Percentiles rank a stretch among this genome's conserved stretches.
phyloP scores from a whole-genome alignment of 441 rosid genomes.

The Corymbia calophylla region DNA sequence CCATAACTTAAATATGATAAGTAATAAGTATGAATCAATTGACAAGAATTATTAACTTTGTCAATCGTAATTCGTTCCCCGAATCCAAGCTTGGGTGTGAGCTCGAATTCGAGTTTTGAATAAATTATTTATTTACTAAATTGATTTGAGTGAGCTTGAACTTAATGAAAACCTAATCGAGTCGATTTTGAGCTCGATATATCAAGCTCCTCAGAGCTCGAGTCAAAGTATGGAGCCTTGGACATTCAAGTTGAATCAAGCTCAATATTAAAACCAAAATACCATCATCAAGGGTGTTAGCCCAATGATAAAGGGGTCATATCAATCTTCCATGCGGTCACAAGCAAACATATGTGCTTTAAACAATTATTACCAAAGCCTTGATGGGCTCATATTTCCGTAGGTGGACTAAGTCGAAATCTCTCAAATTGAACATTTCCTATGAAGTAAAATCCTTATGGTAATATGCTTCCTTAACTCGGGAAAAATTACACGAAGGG shows the following conservation, averaged over 20 bases:
- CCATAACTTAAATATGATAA: background rate
- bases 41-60: background rate
- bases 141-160: background rate
- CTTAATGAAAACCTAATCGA: background rate
- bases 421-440: background rate
- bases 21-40: background rate
- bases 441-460: background rate
- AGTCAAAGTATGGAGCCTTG: background rate
- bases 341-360: accelerated
- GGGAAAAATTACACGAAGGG: background rate
- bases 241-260: background rate
- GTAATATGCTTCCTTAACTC: background rate
- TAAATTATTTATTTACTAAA: background rate
- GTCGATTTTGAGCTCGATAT: background rate
- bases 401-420: no score
- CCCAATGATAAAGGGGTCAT: background rate
- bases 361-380: background rate
- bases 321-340: background rate
- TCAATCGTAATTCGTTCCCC: background rate
- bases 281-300: background rate
- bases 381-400: background rate
- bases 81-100: background rate
- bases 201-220: background rate
- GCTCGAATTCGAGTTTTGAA: background rate
- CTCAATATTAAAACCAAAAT: background rate